Percentiles rank a stretch among this genome's conserved stretches.
These are phyloP conservation scores for Trametes cinnabarina DNA, from an alignment of 768 basidiomycete species.

Conservation along the genomic window DNA sequence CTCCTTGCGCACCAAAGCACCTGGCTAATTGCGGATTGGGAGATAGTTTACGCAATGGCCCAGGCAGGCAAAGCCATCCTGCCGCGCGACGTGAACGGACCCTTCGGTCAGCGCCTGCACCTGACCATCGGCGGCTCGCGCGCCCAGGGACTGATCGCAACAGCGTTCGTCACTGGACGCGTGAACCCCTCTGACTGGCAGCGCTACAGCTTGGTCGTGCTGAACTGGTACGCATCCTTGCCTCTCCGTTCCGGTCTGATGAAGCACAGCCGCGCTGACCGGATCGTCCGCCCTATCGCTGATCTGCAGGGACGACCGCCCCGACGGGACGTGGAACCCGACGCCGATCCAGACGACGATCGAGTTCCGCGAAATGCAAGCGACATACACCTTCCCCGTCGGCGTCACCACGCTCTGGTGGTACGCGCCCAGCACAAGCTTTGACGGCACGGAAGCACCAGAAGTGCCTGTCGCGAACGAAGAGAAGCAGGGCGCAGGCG, in stretches of 20 bases:
- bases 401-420: constrained; percentile 62
- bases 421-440: constrained; percentile 34
- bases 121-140: constrained; percentile 57
- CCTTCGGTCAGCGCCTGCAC: constrained; percentile 66
- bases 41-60: constrained; percentile 64
- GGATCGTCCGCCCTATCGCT: not conserved
- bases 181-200: constrained; percentile 53
- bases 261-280: not conserved
- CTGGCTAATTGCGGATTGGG: not conserved
- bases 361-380: constrained; percentile 60
- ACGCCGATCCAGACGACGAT: constrained; percentile 56
- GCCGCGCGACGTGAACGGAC: constrained; percentile 65
- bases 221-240: constrained; percentile 50
- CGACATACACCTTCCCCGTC: constrained; percentile 74
- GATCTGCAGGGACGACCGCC: constrained; percentile 43
- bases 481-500: not conserved
- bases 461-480: not conserved
- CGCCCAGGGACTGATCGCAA: constrained; percentile 57
- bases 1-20: not conserved
- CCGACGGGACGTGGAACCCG: constrained; percentile 53
- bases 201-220: constrained; percentile 68
- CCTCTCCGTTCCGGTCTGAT: not conserved
- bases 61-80: constrained; percentile 73
- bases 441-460: not conserved
- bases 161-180: constrained; percentile 63